Evolutionary conservation across 169 alveolate species (phyloP), one percentile per base, ranked within the genome.

Genomic region (Plasmodium sp.): DNA sequence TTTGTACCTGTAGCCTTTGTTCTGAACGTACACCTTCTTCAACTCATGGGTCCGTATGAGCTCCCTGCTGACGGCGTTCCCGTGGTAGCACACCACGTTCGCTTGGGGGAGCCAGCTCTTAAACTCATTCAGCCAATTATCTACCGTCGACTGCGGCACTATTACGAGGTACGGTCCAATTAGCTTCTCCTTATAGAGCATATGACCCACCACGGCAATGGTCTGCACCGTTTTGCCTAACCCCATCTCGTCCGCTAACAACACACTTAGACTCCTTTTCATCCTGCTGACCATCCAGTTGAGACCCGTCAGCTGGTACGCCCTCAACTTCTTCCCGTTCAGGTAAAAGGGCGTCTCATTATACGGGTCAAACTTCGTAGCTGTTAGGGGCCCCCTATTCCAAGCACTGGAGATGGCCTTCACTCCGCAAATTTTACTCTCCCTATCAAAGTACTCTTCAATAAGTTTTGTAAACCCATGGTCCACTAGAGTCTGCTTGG

Each of bases 191-290:
- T 91, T 94, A 83, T 96, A 97, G 86, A 98, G 83, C 96, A 97
- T 95, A 81, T 97, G 98, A 2, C 99, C 99, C 18, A 98, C 94
- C n/a, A 98, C 97, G 2, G 99, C 96, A n/a, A 98, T 98, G 9
- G 99, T 97, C 90, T 98, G 99, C 5, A 98, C 98, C 0, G 99
- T 98, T 96, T 98, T 98, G 2, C 99, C 99, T 16, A 98, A 97
- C 12, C 99, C 99, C 99, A 98, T 98, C 94, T 98, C 99, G 95
- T 98, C 99, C 5, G 99, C 99, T 81, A 98, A 94, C 62, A 98
- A 96, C 9, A 98, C 99, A 81, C 98, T 98, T 48, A 98, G 95
- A 43, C 99, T 99, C 58, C 98, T 94, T 96, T 99, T 99, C 98
- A 98, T 97, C 73, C 99, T 94, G 82, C 98, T 97, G 14, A 99